Evolutionary conservation across 306 rosid genomes (phyloP).

Genomic region (Pueraria montana): DNA sequence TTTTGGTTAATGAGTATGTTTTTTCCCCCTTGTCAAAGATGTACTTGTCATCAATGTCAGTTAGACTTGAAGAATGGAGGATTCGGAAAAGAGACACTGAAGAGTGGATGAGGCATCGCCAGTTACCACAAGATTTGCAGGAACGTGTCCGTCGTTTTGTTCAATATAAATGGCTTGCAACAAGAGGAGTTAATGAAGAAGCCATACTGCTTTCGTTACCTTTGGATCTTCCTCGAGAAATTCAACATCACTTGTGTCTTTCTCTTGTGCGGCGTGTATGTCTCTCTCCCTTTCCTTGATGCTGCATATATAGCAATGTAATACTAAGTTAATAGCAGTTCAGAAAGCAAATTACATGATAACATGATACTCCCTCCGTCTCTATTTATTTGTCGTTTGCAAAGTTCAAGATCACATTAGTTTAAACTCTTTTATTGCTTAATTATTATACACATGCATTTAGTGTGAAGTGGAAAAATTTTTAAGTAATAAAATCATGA

Average conservation of each 20-base stretch:
- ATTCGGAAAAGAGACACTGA: slow-evolving; percentile 81
- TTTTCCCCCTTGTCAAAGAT: slow-evolving; percentile 57
- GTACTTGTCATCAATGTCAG: slow-evolving; percentile 80
- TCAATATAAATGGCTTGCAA: slow-evolving; percentile 86
- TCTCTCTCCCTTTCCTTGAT: not conserved
- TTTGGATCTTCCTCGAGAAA: slow-evolving; percentile 85
- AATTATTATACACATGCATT: too few species aligned
- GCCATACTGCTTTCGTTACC: slow-evolving; percentile 75
- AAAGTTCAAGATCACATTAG: too few species aligned
- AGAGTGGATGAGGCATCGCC: slow-evolving; percentile 98
- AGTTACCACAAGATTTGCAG: slow-evolving; percentile 75
- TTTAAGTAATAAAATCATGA: too few species aligned
- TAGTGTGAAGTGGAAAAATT: too few species aligned
- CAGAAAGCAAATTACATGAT: not conserved
- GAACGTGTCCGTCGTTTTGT: slow-evolving; percentile 85
- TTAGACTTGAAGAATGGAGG: slow-evolving; percentile 93
- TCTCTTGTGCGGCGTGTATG: slow-evolving; percentile 90
- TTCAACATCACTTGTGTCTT: slow-evolving; percentile 87
- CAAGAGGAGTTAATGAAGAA: slow-evolving; percentile 95
- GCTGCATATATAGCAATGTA: slow-evolving; percentile 2
- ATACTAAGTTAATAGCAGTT: not conserved
- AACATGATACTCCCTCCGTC: too few species aligned
- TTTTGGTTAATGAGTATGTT: slow-evolving; percentile 33
- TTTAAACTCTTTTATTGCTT: too few species aligned
- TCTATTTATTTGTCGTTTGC: too few species aligned